Evolutionary conservation across 139 green algal species (phyloP), one percentile per base, ranked within the genome.

Genomic region (Astrephomene gubernaculifera): DNA sequence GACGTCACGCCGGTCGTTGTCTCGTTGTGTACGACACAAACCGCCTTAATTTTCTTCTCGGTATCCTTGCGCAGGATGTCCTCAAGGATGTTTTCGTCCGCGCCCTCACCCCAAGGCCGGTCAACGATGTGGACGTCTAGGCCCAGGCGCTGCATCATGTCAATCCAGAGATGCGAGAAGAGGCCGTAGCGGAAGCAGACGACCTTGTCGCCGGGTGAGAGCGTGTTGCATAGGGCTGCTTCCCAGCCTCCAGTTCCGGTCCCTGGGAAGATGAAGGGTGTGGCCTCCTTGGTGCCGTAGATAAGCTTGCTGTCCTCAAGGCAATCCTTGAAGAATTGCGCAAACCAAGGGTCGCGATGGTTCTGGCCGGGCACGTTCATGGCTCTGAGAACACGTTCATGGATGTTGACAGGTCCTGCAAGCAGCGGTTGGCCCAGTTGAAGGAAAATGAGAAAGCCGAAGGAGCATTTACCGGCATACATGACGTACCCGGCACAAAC

Each of bases 321-420:
- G 52, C 92, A 90, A 33, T 90, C 72, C 82, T 96, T 96, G 91
- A 93, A 98, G 41, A 99, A 94, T 0, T 89, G 71, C 3, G 93
- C 88, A 82, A 99, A 99, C 90, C 94, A 99, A 27, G 97, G 95
- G 87, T 99, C 98, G 1, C 96, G 73, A 76, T 99, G 97, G 88
- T 99, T 99, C 78, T 96, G 90, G 17, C 92, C 91, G 0, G 95
- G 94, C 71, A 97, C 91, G 54, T 95, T 75, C 97, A 99, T 99
- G 0, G 95, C 97, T 1, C 93, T 89, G 67, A 94, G 79, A 31
- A 99, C 97, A 19, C 87, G 74, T 8, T 99, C 94, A 61, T 98
- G 97, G 69, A 99, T 98, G 93, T 99, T 99, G 25, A 98, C 97
- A 0, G 97, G 97, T n/a, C 96, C 97, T 95, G 95, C 41, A n/a